Conservation (phyloP, 169 alveolate species). For the Ophryocystis elektroscirrha region DNA sequence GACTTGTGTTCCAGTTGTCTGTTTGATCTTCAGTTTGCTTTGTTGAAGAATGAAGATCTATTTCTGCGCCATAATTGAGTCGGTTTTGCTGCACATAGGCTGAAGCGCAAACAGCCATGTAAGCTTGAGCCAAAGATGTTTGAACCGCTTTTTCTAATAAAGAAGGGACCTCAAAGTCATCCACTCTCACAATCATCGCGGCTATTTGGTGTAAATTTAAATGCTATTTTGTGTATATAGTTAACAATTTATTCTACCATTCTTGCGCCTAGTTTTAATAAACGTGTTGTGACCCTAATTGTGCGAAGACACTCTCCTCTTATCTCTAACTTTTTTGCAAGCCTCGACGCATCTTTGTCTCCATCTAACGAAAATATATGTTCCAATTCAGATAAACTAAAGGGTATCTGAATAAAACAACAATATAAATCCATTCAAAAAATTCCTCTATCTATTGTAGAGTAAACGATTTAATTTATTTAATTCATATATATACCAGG, state of each 20-base stretch:
- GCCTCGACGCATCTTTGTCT: conserved; percentile 59
- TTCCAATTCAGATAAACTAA: conserved; percentile 42
- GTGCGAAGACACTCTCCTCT: conserved; percentile 64
- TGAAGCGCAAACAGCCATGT: background rate
- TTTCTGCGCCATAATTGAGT: too few relatives aligned
- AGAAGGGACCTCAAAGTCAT: conserved; percentile 55
- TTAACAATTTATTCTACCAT: too few relatives aligned
- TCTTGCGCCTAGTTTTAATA: conserved; percentile 50
- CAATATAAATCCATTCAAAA: background rate
- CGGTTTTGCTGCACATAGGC: too few relatives aligned
- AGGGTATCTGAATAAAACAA: conserved; percentile 34
- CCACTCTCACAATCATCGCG: conserved; percentile 42
- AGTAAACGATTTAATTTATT: background rate
- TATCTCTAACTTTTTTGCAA: conserved; percentile 32
- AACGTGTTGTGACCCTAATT: conserved; percentile 53
- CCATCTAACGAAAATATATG: conserved; percentile 49
- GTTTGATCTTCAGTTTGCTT: too few relatives aligned
- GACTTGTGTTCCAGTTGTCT: too few relatives aligned
- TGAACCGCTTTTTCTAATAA: conserved; percentile 36
- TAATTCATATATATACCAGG: background rate
- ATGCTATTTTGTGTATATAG: too few relatives aligned
- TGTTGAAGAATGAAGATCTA: too few relatives aligned
- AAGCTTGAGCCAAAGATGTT: background rate
- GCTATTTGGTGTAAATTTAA: conserved; percentile 57
- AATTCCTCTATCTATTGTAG: background rate